phyloP scores from a whole-genome alignment of 768 basidiomycete species.

The Boletus sensibilis region DNA sequence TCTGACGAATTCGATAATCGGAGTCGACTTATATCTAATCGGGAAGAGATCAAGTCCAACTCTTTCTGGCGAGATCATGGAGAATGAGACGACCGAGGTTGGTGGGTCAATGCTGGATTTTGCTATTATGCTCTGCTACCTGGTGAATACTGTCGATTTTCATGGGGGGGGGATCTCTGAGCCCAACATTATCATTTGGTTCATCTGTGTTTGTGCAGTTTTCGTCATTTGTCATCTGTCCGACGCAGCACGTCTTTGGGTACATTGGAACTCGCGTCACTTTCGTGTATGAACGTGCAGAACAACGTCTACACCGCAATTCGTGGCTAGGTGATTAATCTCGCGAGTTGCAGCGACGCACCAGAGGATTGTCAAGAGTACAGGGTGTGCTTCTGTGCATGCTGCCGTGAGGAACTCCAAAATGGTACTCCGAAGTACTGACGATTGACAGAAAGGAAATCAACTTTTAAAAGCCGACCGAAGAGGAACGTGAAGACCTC shows the following conservation, averaged over 20 bases:
- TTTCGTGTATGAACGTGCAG: too few species aligned
- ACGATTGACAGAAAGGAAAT: background rate
- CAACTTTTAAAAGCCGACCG: background rate
- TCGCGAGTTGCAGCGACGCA: too few species aligned
- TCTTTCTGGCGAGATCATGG: constrained; percentile 84
- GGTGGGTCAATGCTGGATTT: constrained; percentile 84
- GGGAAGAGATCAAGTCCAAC: constrained; percentile 76
- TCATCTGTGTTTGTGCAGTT: constrained; percentile 81
- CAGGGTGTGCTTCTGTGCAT: background rate
- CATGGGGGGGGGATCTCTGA: constrained; percentile 95
- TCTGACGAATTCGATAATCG: constrained; percentile 80
- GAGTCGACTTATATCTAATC: constrained; percentile 73
- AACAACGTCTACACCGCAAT: too few species aligned
- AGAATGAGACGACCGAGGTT: constrained; percentile 86
- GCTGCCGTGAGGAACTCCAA: too few species aligned
- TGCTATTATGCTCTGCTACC: constrained; percentile 80
- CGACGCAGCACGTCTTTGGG: constrained; percentile 40
- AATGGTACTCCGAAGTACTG: too few species aligned
- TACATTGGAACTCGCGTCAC: too few species aligned
- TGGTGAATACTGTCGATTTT: constrained; percentile 84
- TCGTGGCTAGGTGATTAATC: too few species aligned
- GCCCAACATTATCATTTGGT: constrained; percentile 94
- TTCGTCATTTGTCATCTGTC: constrained; percentile 97
- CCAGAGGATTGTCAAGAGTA: too few species aligned
- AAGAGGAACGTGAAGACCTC: background rate